Evolutionary conservation across 75 land plant genomes (phyloP).

Genomic region (Gnetum montanum): DNA sequence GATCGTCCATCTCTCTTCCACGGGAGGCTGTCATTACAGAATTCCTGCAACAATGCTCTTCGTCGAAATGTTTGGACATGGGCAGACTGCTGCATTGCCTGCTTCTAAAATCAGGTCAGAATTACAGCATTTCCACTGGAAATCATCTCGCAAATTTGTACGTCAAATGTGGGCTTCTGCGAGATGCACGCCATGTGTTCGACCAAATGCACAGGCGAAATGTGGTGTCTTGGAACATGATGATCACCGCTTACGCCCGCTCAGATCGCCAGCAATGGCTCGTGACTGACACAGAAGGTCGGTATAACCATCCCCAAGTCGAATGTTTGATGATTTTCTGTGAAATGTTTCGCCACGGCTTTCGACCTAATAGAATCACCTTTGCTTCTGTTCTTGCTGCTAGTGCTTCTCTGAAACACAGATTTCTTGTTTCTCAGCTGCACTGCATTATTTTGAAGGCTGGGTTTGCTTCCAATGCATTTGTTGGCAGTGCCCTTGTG

Average conservation of each 20-base stretch:
- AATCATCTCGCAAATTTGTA: conserved; percentile 24
- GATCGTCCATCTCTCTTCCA: no score
- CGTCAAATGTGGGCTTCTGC: conserved; percentile 6
- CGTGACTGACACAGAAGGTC: neutral
- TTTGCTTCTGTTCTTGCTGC: conserved; percentile 34
- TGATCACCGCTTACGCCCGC: conserved; percentile 20
- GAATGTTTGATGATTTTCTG: conserved; percentile 19
- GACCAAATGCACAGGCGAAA: conserved; percentile 30
- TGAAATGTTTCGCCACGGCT: conserved; percentile 14
- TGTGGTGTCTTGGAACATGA: conserved; percentile 41
- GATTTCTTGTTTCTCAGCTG: conserved; percentile 26
- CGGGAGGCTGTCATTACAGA: no score
- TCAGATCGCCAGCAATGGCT: neutral
- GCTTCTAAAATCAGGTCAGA: conserved; percentile 11
- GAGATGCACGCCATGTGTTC: conserved; percentile 28
- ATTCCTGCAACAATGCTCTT: neutral
- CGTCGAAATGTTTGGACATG: neutral
- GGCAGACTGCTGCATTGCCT: conserved; percentile 23
- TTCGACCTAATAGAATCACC: conserved; percentile 22
- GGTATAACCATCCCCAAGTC: neutral
- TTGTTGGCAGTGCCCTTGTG: conserved; percentile 29
- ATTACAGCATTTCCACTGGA: conserved; percentile 14
- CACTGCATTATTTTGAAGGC: conserved; percentile 28
- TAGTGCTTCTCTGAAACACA: conserved; percentile 26
- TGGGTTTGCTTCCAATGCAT: conserved; percentile 21